These are phyloP conservation scores for Dendrobium catenatum DNA, from an alignment of 106 monocot species.

Conservation along the genomic window DNA sequence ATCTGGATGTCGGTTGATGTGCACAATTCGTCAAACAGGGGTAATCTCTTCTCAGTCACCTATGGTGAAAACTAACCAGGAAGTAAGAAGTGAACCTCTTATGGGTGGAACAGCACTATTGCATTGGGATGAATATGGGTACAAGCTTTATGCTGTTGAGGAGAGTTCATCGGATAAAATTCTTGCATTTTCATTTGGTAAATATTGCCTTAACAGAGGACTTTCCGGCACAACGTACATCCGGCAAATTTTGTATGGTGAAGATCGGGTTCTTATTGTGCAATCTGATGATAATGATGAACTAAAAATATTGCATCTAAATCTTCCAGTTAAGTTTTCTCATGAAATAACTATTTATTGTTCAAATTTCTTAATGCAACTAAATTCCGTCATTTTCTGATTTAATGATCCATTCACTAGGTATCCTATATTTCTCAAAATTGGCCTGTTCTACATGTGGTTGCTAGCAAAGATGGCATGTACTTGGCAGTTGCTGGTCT, in stretches of 20 bases:
- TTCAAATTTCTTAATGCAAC: constrained; percentile 1
- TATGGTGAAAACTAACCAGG: constrained; percentile 55
- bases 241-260: constrained; percentile 90
- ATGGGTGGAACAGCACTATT: constrained; percentile 70
- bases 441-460: constrained; percentile 94
- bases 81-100: constrained; percentile 80
- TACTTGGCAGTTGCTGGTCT: constrained; percentile 90
- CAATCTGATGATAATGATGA: constrained; percentile 88
- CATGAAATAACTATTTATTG: constrained; percentile 5
- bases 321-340: constrained; percentile 79
- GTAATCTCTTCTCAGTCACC: constrained; percentile 75
- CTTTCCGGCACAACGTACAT: constrained; percentile 85
- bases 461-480: constrained; percentile 90
- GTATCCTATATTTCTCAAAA: constrained; percentile 97
- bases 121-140: constrained; percentile 98
- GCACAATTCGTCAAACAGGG: constrained; percentile 91
- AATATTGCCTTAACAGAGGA: constrained; percentile 89
- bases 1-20: constrained; percentile 96
- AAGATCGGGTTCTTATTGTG: constrained; percentile 88
- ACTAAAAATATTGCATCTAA: constrained; percentile 87
- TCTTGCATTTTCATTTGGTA: constrained; percentile 92
- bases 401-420: constrained; percentile 27
- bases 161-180: constrained; percentile 65
- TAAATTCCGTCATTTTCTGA: constrained; percentile 12
- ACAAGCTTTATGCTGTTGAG: constrained; percentile 87